Evolutionary conservation across 192 early-diverging fungal species (phyloP).

Genomic region (Entomortierella chlamydospora): DNA sequence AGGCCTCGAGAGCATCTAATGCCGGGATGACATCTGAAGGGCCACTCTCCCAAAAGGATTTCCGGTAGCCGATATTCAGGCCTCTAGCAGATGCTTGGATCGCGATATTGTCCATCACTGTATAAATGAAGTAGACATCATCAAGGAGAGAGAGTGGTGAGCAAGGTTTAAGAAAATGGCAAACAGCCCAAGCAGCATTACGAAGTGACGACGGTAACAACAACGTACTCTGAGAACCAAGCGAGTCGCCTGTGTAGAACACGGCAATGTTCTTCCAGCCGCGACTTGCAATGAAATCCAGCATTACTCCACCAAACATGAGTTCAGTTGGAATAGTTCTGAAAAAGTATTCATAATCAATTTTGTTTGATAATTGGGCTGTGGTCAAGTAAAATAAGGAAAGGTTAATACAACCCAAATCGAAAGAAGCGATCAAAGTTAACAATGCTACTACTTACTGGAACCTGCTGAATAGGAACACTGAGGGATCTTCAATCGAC

Average conservation of each 20-base stretch:
- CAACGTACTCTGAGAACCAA: conserved; percentile 60
- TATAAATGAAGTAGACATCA: not conserved
- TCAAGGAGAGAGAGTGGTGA: not conserved
- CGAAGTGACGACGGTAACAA: not conserved
- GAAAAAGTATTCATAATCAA: conserved; percentile 63
- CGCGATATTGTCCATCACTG: conserved; percentile 57
- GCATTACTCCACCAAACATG: conserved; percentile 60
- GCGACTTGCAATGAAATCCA: conserved; percentile 59
- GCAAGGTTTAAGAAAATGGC: not conserved
- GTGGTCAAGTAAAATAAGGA: not conserved
- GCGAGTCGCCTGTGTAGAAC: conserved; percentile 58
- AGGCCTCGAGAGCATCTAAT: conserved; percentile 40
- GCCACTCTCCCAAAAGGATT: conserved; percentile 52
- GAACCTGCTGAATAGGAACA: conserved; percentile 65
- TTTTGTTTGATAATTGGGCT: conserved; percentile 62
- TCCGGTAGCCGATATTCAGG: conserved; percentile 49
- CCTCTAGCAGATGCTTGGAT: conserved; percentile 41
- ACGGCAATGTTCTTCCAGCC: conserved; percentile 60
- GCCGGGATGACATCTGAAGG: conserved; percentile 31
- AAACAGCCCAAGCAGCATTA: not conserved
- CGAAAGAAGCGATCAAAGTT: not conserved
- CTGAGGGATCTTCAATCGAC: conserved; percentile 61
- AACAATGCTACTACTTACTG: conserved; percentile 41
- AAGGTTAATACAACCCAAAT: not conserved
- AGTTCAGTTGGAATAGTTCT: conserved; percentile 66